These are phyloP conservation scores for Xanthoconium purpureum DNA, from an alignment of 768 basidiomycete genomes.

Conservation along the genomic window DNA sequence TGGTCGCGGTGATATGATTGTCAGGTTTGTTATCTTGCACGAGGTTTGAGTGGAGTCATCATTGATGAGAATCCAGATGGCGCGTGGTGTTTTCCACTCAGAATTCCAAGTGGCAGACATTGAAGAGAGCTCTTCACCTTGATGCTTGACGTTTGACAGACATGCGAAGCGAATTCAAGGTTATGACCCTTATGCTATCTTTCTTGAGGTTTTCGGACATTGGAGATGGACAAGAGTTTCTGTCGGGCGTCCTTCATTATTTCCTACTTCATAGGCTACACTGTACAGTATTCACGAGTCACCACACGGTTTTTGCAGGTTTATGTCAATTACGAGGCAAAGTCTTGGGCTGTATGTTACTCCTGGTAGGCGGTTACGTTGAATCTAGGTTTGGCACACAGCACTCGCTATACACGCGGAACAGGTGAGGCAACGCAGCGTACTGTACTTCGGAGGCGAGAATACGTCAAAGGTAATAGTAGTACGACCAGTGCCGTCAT, in stretches of 20 bases:
- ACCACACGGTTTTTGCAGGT: constrained; percentile 9
- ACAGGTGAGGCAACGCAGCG: constrained; percentile 9
- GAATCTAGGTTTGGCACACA: not conserved
- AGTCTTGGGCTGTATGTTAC: not conserved
- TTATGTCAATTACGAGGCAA: not conserved
- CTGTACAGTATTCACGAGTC: constrained; percentile 31
- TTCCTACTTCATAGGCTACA: constrained; percentile 7
- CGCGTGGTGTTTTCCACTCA: constrained; percentile 31
- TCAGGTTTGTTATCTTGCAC: constrained; percentile 42
- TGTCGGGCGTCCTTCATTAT: constrained; percentile 7
- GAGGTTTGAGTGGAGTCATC: not conserved
- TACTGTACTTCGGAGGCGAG: constrained; percentile 1
- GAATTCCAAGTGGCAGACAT: constrained; percentile 31
- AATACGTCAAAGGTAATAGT: constrained; percentile 14
- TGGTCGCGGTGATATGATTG: constrained; percentile 60
- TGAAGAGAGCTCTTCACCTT: constrained; percentile 29
- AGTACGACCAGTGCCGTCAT: constrained; percentile 7
- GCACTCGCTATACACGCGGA: constrained; percentile 11
- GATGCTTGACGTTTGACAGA: constrained; percentile 25
- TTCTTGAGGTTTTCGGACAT: constrained; percentile 16
- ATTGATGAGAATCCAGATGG: constrained; percentile 22
- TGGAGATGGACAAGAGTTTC: constrained; percentile 14
- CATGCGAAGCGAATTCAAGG: constrained; percentile 4
- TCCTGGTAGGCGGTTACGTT: not conserved
- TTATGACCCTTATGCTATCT: constrained; percentile 22